phyloP scores from a whole-genome alignment of 768 basidiomycete species.

The Leucosporidium scottii region DNA sequence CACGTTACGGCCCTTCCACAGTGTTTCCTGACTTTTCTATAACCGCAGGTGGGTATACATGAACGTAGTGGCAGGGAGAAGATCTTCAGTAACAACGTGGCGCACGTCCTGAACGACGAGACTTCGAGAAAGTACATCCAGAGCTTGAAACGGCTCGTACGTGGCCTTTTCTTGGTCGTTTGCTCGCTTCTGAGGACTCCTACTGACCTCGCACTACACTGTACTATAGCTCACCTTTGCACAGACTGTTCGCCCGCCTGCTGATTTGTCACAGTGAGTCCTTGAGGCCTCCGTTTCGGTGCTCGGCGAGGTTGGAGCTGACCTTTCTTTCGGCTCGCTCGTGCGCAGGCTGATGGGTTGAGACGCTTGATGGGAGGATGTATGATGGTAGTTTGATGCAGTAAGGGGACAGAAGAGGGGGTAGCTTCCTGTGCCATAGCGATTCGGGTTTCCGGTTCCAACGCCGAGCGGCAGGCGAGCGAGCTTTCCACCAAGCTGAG shows the following conservation, averaged over 20 bases:
- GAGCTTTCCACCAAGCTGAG: too few relatives aligned
- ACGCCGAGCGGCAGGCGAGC: too few relatives aligned
- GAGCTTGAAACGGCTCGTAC: constrained; percentile 84
- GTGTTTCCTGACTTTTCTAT: not conserved
- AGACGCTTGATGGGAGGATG: too few relatives aligned
- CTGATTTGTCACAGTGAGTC: constrained; percentile 15
- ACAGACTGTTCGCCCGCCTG: constrained; percentile 24
- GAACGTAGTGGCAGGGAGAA: constrained; percentile 97
- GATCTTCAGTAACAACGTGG: constrained; percentile 93
- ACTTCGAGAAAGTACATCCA: constrained; percentile 98
- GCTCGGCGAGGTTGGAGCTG: too few relatives aligned
- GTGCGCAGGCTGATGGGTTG: too few relatives aligned
- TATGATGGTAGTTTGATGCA: too few relatives aligned
- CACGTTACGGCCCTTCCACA: not conserved
- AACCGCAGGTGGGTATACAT: constrained; percentile 54
- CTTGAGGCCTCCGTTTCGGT: too few relatives aligned
- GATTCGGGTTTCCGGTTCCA: too few relatives aligned
- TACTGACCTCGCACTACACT: not conserved
- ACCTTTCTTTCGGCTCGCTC: too few relatives aligned
- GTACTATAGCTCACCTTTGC: constrained; percentile 27
- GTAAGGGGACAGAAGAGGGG: too few relatives aligned
- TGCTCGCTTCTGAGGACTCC: too few relatives aligned
- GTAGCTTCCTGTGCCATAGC: too few relatives aligned
- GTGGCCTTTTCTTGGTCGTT: constrained; percentile 44
- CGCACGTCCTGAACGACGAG: constrained; percentile 98